Evolutionary conservation across 2,329 filamentous ascomycete species (phyloP), one percentile per base, ranked within the genome.

Genomic region (Aspergillus amoenus): DNA sequence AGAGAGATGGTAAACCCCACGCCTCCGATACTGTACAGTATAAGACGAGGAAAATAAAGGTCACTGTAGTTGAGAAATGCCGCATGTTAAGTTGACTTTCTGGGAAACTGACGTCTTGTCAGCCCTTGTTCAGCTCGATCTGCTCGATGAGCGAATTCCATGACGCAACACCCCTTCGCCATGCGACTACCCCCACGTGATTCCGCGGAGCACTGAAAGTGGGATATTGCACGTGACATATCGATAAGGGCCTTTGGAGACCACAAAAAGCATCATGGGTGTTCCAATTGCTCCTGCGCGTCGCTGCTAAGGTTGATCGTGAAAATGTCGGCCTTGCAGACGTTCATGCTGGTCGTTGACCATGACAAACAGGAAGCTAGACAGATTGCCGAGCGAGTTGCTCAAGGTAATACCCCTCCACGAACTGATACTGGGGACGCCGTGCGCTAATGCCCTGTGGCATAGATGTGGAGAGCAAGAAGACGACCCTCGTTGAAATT

Each of bases 401-500:
- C 79, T 32, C 70, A 77, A 64, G 76, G 79, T 80, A 71, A 49
- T 58, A 22, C 24, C 48, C 55, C 53, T 49, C 55, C 22, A 45
- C 27, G n/a, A 22, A n/a, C 27, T 49, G 24, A 37, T n/a, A 22
- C 49, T 37, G 22, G 40, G 48, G 56, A 51, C 46, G 61, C 39
- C 58, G 42, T 53, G 56, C 62, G 63, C 65, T 63, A 52, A 62
- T 51, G 41, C 61, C 48, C 7, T 41, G 40, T 22, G 52, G 30
- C 41, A 54, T 51, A 87, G 84, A 81, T 70, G 76, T 89, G 59
- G 81, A 86, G 67, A 78, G 72, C 64, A 85, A 83, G 62, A 77
- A 87, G 64, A 76, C 83, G 52, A 87, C 84, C 64, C 76, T 89
- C 34, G 78, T 88, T 55, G 81, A 82, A 53, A 73, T 88, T 49